Base-by-base conservation (phyloP, 2,329 filamentous ascomycete species). In the Pseudogymnoascus sp. region DNA sequence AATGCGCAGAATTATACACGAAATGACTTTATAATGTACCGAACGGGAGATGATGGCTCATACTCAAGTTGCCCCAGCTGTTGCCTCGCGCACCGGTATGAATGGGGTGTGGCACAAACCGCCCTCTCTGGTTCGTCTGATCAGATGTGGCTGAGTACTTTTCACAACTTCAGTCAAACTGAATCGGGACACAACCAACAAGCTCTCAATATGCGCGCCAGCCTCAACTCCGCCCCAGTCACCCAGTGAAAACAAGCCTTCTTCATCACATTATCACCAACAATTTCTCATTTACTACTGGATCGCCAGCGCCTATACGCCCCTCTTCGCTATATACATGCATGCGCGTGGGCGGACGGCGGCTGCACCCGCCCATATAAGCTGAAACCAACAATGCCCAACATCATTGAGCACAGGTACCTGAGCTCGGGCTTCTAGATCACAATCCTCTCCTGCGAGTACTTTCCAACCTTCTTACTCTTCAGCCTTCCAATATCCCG, bases 401-500 rank as follows among this genome's bases (percentile, higher is more conserved):
- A 59, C 58, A 59, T 41, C 58, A 59, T 5, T 59, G 33, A 59
- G 33, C 58, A 10, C 10, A 59, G 25, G 33, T 41, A 59, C 39
- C 35, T 61, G 17, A n/a, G 15, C 12, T 6, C 5, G 17, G 58
- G 17, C 10, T 21, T 38, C 77, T 80, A 91, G 69, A 91, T 78
- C 60, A 82, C 75, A 68, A 96, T 86, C 75, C 85, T 84, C 77
- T 96, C 91, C 67, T 93, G 81, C 55, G 89, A 91, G 77, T 97
- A 96, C 67, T 87, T 85, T 62, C 89, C 89, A 65, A 92, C 88
- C 72, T 87, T 87, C 76, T 90, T 89, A 71, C 89, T 91, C 71
- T 89, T 84, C 73, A 95, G 76, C 74, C 89, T 85, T 15, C 89
- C 90, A 63, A 87, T 86, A 76, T 96, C 89, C 74, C 91, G 81